Conservation (phyloP, 2,329 filamentous ascomycete genomes). For the Aspergillus quadricinctus region DNA sequence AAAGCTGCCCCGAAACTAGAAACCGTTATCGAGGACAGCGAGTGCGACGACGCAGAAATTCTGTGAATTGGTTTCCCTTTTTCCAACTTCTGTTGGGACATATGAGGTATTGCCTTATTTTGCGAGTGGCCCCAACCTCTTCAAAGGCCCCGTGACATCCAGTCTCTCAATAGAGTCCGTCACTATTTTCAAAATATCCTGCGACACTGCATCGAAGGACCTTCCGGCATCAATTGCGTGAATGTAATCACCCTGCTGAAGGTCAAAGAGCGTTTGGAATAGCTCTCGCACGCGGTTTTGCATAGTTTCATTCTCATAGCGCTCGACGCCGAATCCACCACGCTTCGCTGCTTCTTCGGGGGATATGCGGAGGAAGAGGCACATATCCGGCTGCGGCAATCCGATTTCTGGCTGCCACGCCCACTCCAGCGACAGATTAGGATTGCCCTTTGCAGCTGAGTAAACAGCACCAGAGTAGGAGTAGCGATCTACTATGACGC, state of each 20-base stretch:
- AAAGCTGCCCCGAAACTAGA: constrained; percentile 24
- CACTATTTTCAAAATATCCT: constrained; percentile 31
- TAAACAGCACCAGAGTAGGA: constrained; percentile 95
- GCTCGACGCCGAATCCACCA: constrained; percentile 83
- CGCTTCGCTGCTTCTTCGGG: constrained; percentile 67
- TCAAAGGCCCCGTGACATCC: constrained; percentile 30
- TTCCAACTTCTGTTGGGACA: neutral
- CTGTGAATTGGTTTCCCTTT: constrained; percentile 29
- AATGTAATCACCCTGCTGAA: constrained; percentile 50
- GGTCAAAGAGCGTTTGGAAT: constrained; percentile 55
- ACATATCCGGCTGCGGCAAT: constrained; percentile 79
- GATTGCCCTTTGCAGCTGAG: constrained; percentile 78
- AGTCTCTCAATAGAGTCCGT: constrained; percentile 29
- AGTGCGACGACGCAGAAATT: constrained; percentile 47
- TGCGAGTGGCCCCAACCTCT: constrained; percentile 29
- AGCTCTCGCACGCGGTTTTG: constrained; percentile 72
- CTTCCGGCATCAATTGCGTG: constrained; percentile 52
- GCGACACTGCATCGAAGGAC: constrained; percentile 48
- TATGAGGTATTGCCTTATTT: neutral
- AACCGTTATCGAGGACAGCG: constrained; percentile 53
- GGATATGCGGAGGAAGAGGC: constrained; percentile 80
- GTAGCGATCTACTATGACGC: constrained; percentile 84
- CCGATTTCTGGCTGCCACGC: constrained; percentile 80
- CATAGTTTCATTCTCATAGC: constrained; percentile 82
- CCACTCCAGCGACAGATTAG: constrained; percentile 68